Base-by-base conservation (phyloP, 163 green algal genomes). In the Prototheca cutis region DNA sequence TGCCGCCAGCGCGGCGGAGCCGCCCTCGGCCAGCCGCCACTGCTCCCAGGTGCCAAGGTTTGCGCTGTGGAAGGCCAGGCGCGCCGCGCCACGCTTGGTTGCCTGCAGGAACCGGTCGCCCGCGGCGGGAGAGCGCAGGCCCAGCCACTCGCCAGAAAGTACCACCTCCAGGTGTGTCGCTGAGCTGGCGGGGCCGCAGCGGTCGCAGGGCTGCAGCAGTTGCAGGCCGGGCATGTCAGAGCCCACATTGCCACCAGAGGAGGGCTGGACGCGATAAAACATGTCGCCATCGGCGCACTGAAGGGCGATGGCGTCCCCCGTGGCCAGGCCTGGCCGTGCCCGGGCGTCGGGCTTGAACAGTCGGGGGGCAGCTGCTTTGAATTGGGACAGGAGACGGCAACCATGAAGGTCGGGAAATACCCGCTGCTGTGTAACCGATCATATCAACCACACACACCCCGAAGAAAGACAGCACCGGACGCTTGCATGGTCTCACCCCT, bases 21-120 rank as follows among this genome's bases (percentile, higher is more conserved):
- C 49, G 15, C 21, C 40, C 2, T 33, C 54, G 18, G 29, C 54
- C 58, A 84, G 42, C 59, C 80, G 70, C 77, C 77, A 86, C 71
- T 86, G 79, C 72, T 86, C 79, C 74, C 74, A 85, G 18, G 63
- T 77, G 15, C 79, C 79, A 52, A 86, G 71, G 53, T 84, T 80
- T n/a, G 53, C 28, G 53, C 55, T 77, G 65, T 70, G 79, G 59
- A 86, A 85, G 33, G 59, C 79, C 29, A 86, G 71, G 27, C 70
- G 67, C 25, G 72, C 53, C 28, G 48, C 40, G 32, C 71, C 72
- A 32, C 65, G 59, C 33, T 76, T 66, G 27, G 68, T 58, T 1
- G 69, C 74, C 55, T 86, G 79, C 56, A 86, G 65, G 56, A 86
- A 79, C 8, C 55, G 55, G 63, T 74, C 74, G 7, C 62, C 53